phyloP scores from a whole-genome alignment of 208 protist genomes.

The Entamoeba moshkovskii region DNA sequence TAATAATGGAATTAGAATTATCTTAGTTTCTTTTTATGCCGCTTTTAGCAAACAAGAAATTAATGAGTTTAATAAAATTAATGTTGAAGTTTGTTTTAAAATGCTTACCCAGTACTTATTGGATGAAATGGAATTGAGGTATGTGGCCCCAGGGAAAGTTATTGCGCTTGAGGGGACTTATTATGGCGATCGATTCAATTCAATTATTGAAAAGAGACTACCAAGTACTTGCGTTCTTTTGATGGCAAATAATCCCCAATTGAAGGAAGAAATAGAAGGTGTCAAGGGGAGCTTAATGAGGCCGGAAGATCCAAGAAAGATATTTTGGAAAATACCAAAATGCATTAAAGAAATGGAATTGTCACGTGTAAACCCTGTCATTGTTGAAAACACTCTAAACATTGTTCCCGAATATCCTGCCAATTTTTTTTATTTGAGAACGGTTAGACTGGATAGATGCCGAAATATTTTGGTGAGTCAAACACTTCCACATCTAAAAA shows the following conservation, averaged over 20 bases:
- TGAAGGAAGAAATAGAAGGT: neutral
- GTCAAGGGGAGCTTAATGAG: neutral
- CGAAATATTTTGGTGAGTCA: neutral
- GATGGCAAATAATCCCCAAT: neutral
- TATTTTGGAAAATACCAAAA: neutral
- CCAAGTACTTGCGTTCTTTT: neutral
- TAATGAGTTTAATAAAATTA: neutral
- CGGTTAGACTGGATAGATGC: neutral
- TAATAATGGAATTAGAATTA: neutral
- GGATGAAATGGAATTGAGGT: neutral
- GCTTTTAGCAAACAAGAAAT: neutral
- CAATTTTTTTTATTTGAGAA: neutral
- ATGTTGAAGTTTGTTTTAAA: neutral
- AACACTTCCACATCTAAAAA: neutral
- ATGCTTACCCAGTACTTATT: neutral
- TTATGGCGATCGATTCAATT: neutral
- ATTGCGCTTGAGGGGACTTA: neutral
- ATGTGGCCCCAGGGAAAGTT: neutral
- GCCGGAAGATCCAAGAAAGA: neutral
- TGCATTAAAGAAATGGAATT: neutral
- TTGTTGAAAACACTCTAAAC: neutral
- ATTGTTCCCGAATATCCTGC: neutral
- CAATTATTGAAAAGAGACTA: neutral
- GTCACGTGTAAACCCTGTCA: neutral
- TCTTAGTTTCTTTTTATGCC: neutral